Evolutionary conservation across 1,284 basidiomycete species (phyloP).

Genomic region (Microbotryum intermedium): DNA sequence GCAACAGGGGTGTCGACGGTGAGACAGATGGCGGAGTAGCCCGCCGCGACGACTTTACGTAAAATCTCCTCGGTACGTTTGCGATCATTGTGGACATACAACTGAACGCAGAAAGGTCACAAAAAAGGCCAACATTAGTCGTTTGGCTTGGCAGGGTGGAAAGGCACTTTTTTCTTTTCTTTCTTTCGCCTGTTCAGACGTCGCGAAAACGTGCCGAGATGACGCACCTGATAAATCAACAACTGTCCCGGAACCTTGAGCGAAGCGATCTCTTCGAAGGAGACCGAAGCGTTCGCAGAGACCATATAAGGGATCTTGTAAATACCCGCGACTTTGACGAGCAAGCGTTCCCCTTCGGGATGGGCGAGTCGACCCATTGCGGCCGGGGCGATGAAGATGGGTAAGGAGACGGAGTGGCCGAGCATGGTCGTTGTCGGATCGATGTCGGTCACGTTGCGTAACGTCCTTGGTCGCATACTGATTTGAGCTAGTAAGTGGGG

Average conservation of each 20-base stretch:
- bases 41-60: conserved; percentile 57
- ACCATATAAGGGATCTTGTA: conserved; percentile 40
- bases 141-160: too few relatives aligned
- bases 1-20: conserved; percentile 83
- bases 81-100: conserved; percentile 76
- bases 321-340: conserved; percentile 20
- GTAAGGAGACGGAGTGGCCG: conserved; percentile 63
- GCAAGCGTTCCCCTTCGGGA: conserved; percentile 26
- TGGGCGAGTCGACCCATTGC: conserved; percentile 39
- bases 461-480: conserved; percentile 71
- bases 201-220: neutral
- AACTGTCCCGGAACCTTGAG: conserved; percentile 52
- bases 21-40: conserved; percentile 77
- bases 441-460: conserved; percentile 61
- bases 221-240: conserved; percentile 59
- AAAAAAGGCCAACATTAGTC: conserved; percentile 7
- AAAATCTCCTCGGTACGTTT: conserved; percentile 61
- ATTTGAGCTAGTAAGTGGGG: conserved; percentile 34
- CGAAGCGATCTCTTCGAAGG: conserved; percentile 59
- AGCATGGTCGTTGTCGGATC: conserved; percentile 71
- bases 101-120: conserved; percentile 37
- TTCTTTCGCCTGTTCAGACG: too few relatives aligned
- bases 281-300: conserved; percentile 75
- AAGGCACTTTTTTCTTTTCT: too few relatives aligned
- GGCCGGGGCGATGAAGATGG: conserved; percentile 74